Percentiles rank a stretch among this genome's conserved stretches.
These are phyloP conservation scores for Aspergillus nomiae DNA, from an alignment of 2,329 filamentous ascomycete species.

Conservation along the genomic window DNA sequence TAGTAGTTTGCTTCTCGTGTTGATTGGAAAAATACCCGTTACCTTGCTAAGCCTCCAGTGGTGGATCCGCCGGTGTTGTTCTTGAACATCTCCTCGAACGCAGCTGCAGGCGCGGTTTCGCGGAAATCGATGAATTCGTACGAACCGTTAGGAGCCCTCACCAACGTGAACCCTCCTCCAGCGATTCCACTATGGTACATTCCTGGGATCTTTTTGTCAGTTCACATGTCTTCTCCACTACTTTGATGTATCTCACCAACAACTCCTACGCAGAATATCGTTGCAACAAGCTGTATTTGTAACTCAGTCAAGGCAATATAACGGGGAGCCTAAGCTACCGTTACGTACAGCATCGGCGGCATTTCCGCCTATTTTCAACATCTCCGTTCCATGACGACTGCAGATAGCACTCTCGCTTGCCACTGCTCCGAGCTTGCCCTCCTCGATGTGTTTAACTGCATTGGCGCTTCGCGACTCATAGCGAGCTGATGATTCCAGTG, in stretches of 20 bases:
- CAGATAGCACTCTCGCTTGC: constrained; percentile 71
- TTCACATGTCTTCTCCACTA: background rate
- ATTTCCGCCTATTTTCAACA: constrained; percentile 66
- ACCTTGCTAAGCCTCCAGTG: constrained; percentile 69
- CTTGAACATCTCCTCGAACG: constrained; percentile 81
- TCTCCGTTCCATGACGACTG: constrained; percentile 67
- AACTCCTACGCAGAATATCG: constrained; percentile 73
- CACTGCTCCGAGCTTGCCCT: constrained; percentile 60
- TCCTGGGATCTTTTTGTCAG: constrained; percentile 35
- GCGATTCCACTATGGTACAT: constrained; percentile 82
- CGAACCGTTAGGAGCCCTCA: constrained; percentile 69
- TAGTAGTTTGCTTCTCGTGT: background rate
- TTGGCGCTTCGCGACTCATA: background rate
- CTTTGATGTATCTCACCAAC: constrained; percentile 49
- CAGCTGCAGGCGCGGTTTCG: constrained; percentile 81
- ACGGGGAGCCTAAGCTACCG: background rate
- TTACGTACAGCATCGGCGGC: constrained; percentile 69
- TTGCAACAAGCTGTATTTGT: constrained; percentile 61
- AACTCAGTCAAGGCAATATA: background rate
- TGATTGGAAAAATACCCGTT: constrained; percentile 5
- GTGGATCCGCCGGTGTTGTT: constrained; percentile 69
- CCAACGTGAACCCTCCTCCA: constrained; percentile 86
- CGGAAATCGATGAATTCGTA: constrained; percentile 90
- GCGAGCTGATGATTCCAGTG: constrained; percentile 18
- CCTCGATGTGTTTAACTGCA: constrained; percentile 32